phyloP scores from a whole-genome alignment of 345 rosid species.

The Raphanus raphanistrum region DNA sequence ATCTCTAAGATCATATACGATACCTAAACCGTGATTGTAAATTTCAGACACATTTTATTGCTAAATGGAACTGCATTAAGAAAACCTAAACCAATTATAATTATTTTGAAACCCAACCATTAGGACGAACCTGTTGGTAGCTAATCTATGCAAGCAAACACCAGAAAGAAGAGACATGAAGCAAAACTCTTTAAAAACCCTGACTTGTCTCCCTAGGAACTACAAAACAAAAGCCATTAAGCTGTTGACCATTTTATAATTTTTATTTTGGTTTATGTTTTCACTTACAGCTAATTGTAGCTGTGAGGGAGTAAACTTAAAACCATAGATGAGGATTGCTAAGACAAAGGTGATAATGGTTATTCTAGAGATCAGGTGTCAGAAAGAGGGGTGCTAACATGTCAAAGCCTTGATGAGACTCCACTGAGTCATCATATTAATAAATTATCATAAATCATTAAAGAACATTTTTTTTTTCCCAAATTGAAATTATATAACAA shows the following conservation, averaged over 20 bases:
- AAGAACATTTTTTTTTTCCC: too few species aligned
- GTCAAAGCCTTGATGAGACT: too few species aligned
- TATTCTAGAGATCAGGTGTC: constrained; percentile 68
- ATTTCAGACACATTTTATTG: not conserved
- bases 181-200: constrained; percentile 57
- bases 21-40: constrained; percentile 43
- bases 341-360: constrained; percentile 67
- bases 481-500: too few species aligned
- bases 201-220: constrained; percentile 53
- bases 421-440: too few species aligned
- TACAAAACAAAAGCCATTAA: not conserved
- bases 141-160: constrained; percentile 69
- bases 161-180: constrained; percentile 64
- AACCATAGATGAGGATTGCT: constrained; percentile 64
- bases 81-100: not conserved
- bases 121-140: constrained; percentile 67
- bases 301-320: constrained; percentile 64
- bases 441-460: too few species aligned
- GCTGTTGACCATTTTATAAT: too few species aligned
- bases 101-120: not conserved
- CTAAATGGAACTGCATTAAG: not conserved
- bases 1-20: constrained; percentile 71
- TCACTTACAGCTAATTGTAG: constrained; percentile 66
- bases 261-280: not conserved
- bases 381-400: too few species aligned